Percentiles rank a stretch among this genome's conserved stretches.
Conservation (phyloP, 2,329 filamentous ascomycete genomes). For the Exophiala mesophila region DNA sequence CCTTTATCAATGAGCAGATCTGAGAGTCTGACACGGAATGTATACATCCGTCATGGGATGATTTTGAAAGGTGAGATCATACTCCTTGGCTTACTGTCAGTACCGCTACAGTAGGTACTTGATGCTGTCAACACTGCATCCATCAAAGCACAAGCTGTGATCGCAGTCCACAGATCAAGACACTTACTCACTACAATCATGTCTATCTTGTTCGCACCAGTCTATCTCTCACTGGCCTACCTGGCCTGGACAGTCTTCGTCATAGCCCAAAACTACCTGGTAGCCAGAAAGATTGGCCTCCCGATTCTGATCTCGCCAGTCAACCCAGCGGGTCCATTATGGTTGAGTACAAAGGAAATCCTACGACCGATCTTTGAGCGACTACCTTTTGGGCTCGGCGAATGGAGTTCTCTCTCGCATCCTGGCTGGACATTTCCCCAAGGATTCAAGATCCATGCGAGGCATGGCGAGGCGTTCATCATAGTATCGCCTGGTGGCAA, state of each 20-base stretch:
- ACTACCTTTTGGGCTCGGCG: constrained; percentile 18
- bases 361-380: constrained; percentile 8
- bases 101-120: too few relatives aligned
- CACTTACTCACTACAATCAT: too few relatives aligned
- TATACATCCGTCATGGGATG: too few relatives aligned
- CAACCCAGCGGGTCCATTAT: constrained; percentile 13
- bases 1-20: too few relatives aligned
- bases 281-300: constrained; percentile 18
- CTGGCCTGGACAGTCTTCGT: constrained; percentile 11
- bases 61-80: too few relatives aligned
- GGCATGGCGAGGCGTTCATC: constrained; percentile 19
- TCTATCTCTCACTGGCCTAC: constrained; percentile 12
- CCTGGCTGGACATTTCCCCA: constrained; percentile 17
- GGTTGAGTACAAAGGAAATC: constrained; percentile 11
- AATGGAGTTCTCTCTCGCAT: constrained; percentile 13
- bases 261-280: constrained; percentile 18
- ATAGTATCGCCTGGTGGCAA: constrained; percentile 18
- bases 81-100: too few relatives aligned
- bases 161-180: too few relatives aligned
- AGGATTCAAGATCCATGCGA: constrained; percentile 10
- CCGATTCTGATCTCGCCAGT: constrained; percentile 20
- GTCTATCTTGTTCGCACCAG: constrained; percentile 5
- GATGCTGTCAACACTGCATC: too few relatives aligned
- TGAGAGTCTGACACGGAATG: too few relatives aligned
- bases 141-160: too few relatives aligned